A percentile compares a stretch with the other conserved stretches of the same genome.
These are phyloP conservation scores for Phytomonas serpens DNA, from an alignment of 208 protist genomes.

Conservation along the genomic window DNA sequence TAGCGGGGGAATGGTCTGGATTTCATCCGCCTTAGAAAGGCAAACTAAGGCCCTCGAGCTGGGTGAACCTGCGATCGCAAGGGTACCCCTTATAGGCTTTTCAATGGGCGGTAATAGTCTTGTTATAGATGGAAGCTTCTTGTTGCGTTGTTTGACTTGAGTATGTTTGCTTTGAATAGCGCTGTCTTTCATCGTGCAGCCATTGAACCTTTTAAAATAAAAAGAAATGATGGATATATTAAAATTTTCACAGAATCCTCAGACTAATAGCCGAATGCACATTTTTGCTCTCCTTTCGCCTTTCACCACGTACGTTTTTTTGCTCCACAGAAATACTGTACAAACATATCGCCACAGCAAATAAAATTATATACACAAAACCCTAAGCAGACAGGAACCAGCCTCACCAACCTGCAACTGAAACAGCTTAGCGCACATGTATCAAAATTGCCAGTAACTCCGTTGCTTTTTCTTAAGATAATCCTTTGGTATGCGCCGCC, in stretches of 20 bases:
- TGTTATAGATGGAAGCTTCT: not conserved
- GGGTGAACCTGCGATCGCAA: not conserved
- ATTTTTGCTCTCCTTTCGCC: not conserved
- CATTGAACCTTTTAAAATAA: constrained; percentile 2
- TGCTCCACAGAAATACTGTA: not conserved
- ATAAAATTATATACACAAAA: not conserved
- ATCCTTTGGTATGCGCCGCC: constrained; percentile 58
- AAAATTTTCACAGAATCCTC: not conserved
- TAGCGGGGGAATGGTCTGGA: not conserved
- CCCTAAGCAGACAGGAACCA: not conserved
- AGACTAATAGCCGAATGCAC: not conserved
- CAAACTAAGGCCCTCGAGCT: not conserved
- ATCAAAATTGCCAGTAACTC: constrained; percentile 22
- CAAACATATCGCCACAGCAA: not conserved
- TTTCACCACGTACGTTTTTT: not conserved
- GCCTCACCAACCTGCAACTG: not conserved
- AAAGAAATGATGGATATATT: constrained; percentile 6
- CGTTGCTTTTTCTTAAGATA: constrained; percentile 66
- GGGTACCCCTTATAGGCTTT: not conserved
- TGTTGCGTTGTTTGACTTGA: not conserved
- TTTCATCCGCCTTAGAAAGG: not conserved
- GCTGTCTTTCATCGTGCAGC: not conserved
- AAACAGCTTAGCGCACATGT: not conserved
- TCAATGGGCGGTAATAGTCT: not conserved
- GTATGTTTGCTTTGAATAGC: not conserved